Evolutionary conservation across 1,284 basidiomycete genomes (phyloP).

Genomic region (Cutaneotrichosporon dermatis): DNA sequence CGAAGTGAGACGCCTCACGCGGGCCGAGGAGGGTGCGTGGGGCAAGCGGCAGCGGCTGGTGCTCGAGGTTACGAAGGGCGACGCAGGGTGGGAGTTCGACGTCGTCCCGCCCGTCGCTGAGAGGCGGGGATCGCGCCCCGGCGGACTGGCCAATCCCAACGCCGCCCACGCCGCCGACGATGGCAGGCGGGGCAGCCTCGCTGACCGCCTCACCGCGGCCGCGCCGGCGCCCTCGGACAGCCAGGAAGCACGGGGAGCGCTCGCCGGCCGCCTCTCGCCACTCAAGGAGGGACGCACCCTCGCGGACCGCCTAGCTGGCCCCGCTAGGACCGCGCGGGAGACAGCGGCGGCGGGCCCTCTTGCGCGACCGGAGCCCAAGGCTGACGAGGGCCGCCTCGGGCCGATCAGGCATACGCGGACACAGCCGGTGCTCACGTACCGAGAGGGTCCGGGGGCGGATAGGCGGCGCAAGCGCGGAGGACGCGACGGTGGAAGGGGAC

Average conservation of each 20-base stretch:
- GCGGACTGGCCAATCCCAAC: background rate
- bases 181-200: background rate
- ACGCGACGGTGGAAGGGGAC: too few species aligned
- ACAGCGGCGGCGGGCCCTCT: background rate
- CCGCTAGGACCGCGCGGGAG: background rate
- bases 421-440: background rate
- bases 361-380: background rate
- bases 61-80: slow-evolving; percentile 22
- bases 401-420: slow-evolving; percentile 3
- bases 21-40: slow-evolving; percentile 46
- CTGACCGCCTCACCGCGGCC: background rate
- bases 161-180: background rate
- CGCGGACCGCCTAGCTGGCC: background rate
- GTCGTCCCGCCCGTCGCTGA: background rate
- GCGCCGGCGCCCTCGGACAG: too few species aligned
- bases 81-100: slow-evolving; percentile 4
- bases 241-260: too few species aligned
- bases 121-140: background rate
- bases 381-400: background rate
- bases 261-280: too few species aligned
- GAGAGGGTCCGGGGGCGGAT: too few species aligned
- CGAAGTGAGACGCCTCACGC: slow-evolving; percentile 28
- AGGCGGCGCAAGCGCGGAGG: too few species aligned
- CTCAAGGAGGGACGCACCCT: background rate
- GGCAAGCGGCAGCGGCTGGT: slow-evolving; percentile 34